A percentile compares a stretch with the other conserved stretches of the same genome.
Evolutionary conservation across 331 rosid species (phyloP).

Genomic region (Pyrus hybrid): DNA sequence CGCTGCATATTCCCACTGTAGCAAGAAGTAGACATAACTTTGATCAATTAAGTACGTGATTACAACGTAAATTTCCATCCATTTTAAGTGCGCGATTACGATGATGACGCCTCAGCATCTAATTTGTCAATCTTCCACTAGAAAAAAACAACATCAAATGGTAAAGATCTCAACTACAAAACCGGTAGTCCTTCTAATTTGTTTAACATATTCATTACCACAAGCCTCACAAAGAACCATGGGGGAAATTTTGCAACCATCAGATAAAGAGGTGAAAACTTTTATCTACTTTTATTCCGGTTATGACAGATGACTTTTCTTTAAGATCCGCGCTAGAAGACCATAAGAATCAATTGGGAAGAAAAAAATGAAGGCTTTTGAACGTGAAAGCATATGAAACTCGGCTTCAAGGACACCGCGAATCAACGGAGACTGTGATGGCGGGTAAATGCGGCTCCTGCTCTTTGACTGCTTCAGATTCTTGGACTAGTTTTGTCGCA

Average conservation of each 20-base stretch:
- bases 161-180: not conserved
- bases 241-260: not conserved
- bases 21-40: too few relatives aligned
- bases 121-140: not conserved
- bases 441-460: slow-evolving; percentile 41
- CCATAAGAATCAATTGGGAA: not conserved
- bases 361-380: not conserved
- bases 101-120: not conserved
- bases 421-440: slow-evolving; percentile 32
- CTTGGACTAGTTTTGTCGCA: slow-evolving; percentile 26
- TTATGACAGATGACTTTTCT: not conserved
- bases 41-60: not conserved
- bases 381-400: not conserved
- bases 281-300: not conserved
- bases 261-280: not conserved
- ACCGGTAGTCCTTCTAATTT: not conserved
- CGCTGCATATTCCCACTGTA: not conserved
- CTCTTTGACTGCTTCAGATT: slow-evolving; percentile 38
- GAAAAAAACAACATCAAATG: not conserved
- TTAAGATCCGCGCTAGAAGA: not conserved
- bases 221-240: not conserved
- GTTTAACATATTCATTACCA: not conserved
- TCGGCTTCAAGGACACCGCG: slow-evolving; percentile 21
- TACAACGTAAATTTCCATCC: too few relatives aligned
- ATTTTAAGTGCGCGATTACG: not conserved